These are phyloP conservation scores for Scutellaria minor DNA, from an alignment of 257 asterid species.

Conservation along the genomic window DNA sequence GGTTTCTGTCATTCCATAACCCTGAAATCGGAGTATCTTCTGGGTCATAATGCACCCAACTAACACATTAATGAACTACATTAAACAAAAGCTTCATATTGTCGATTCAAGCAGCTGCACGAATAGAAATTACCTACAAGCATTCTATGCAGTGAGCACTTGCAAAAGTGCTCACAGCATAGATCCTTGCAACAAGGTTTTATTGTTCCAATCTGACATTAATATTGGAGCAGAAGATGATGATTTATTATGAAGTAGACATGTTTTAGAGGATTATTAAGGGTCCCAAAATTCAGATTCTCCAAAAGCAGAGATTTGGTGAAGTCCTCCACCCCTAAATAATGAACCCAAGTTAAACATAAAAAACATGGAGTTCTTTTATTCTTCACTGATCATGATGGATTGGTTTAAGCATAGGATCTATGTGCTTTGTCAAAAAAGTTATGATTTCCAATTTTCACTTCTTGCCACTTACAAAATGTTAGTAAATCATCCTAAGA, in stretches of 20 bases:
- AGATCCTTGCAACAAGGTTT: background rate
- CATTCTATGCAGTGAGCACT: background rate
- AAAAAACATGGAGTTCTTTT: background rate
- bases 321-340: too few species aligned
- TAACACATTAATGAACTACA: constrained; percentile 13
- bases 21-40: constrained; percentile 53
- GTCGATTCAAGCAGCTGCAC: constrained; percentile 14
- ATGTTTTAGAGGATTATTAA: too few species aligned
- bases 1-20: constrained; percentile 98
- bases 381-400: background rate
- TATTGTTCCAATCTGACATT: background rate
- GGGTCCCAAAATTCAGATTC: too few species aligned
- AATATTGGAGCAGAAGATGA: too few species aligned
- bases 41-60: constrained; percentile 27
- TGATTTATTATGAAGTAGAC: too few species aligned
- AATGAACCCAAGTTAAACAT: background rate
- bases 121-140: too few species aligned
- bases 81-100: constrained; percentile 1
- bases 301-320: too few species aligned
- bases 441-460: background rate
- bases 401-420: background rate
- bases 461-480: background rate
- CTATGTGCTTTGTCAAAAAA: background rate
- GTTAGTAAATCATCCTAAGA: background rate
- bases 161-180: background rate